Conservation (phyloP, 2,329 filamentous ascomycete genomes). For the Fusarium compactum region DNA sequence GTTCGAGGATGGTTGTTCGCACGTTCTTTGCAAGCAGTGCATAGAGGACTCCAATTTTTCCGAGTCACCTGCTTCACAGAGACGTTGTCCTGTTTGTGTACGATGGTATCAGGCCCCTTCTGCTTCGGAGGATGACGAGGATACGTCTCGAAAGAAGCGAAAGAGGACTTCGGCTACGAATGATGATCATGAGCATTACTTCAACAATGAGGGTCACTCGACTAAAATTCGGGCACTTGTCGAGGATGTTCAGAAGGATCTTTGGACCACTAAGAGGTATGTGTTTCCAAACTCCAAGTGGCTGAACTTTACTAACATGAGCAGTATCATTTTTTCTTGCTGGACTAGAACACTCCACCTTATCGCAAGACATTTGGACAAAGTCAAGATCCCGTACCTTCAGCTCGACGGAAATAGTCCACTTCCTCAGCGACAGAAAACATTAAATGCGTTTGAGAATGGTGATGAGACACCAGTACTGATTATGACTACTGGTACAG, state of each 20-base stretch:
- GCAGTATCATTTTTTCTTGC: slow-evolving; percentile 60
- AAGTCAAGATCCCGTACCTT: slow-evolving; percentile 47
- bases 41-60: background rate
- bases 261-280: slow-evolving; percentile 15
- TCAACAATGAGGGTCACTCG: background rate
- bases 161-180: accelerated
- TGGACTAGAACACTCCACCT: slow-evolving; percentile 60
- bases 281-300: accelerated
- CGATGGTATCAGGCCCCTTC: slow-evolving; percentile 4
- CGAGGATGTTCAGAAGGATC: background rate
- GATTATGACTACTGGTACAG: slow-evolving; percentile 66
- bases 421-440: slow-evolving; percentile 52
- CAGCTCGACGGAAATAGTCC: slow-evolving; percentile 60
- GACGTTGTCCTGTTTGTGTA: background rate
- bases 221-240: slow-evolving; percentile 1
- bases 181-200: slow-evolving; percentile 4
- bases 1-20: slow-evolving; percentile 1
- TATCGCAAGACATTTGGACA: slow-evolving; percentile 48
- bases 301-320: accelerated
- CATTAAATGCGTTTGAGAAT: slow-evolving; percentile 54
- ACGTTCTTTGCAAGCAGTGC: background rate
- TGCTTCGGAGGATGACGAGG: accelerated
- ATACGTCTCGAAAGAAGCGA: accelerated
- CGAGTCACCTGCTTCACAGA: accelerated
- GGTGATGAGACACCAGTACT: slow-evolving; percentile 52